Evolutionary conservation across 2,329 filamentous ascomycete species (phyloP), one percentile per base, ranked within the genome.

Genomic region (Colletotrichum sp.): DNA sequence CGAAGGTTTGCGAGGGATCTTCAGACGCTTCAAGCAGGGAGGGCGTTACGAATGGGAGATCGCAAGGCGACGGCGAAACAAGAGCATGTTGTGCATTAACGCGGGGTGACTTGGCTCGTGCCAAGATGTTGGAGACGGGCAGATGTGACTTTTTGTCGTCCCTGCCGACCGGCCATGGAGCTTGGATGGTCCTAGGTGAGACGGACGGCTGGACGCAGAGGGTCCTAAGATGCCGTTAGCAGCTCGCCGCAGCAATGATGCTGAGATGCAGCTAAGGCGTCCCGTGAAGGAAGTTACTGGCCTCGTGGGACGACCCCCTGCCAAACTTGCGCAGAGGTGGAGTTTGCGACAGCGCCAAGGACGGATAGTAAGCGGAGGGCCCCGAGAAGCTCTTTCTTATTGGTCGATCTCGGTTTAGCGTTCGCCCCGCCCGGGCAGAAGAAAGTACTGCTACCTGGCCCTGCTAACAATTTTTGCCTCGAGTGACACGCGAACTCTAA

Each of bases 1-100:
- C 77, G 77, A 76, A 76, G 69, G 75, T 76, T 78, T 78, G 75
- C 72, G 77, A 56, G 69, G 30, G 66, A 77, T 78, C 75, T 72
- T 78, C 77, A 77, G 77, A 78, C 77, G 72, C 75, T 70, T 70
- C 32, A 48, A 64, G 52, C 66, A 70, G 32, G 74, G 74, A 71
- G 62, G 52, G 55, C 32, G 71, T 76, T 70, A 67, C 66, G 36
- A 36, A 62, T 55, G 27, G 22, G 61, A n/a, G 39, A 66, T 70
- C 66, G 52, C 60, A 62, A 71, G 66, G 52, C 39, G 32, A 61
- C 30, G 71, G 52, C 74, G 74, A 76, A 76, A 75, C 74, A 43
- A 48, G 74, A 74, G 71, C 60, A 75, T 71, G 66, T 61, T 66
- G 18, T 75, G 74, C 74, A 76, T 76, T 32, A 71, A 76, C 36